A percentile compares a stretch with the other conserved stretches of the same genome.
These are phyloP conservation scores for Ceratobasidium sp. DNA, from an alignment of 1,284 basidiomycete genomes.

Conservation along the genomic window DNA sequence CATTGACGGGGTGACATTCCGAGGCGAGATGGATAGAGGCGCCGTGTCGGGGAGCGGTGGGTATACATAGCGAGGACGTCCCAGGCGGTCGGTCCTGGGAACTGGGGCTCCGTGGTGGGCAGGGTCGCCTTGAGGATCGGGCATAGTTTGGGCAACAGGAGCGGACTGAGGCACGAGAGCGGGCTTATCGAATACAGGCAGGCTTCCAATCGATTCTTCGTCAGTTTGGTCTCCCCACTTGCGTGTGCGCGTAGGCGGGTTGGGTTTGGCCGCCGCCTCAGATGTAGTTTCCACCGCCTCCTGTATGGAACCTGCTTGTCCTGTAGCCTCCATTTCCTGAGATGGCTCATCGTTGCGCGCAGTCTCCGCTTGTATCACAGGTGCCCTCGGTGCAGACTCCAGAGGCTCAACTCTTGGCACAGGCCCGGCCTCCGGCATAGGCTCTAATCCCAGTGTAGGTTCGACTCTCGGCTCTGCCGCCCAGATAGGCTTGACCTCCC, in stretches of 20 bases:
- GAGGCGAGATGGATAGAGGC: conserved; percentile 44
- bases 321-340: too few species aligned
- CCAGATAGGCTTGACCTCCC: background rate
- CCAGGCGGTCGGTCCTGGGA: conserved; percentile 11
- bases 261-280: background rate
- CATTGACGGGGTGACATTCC: conserved; percentile 32
- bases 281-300: background rate
- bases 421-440: too few species aligned
- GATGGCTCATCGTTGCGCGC: too few species aligned
- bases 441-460: too few species aligned
- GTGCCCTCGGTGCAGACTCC: too few species aligned
- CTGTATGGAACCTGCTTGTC: too few species aligned
- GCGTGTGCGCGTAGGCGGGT: conserved; percentile 2
- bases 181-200: conserved; percentile 27
- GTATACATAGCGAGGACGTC: conserved; percentile 24
- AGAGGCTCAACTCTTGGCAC: too few species aligned
- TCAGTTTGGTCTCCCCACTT: conserved; percentile 36
- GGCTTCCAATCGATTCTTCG: conserved; percentile 36
- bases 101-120: background rate
- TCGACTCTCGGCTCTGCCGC: background rate
- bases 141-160: background rate
- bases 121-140: background rate
- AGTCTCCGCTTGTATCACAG: too few species aligned
- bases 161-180: too few species aligned
- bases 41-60: conserved; percentile 30